These are phyloP conservation scores for Scutellaria galericulata DNA, from an alignment of 257 asterid species.

Conservation along the genomic window DNA sequence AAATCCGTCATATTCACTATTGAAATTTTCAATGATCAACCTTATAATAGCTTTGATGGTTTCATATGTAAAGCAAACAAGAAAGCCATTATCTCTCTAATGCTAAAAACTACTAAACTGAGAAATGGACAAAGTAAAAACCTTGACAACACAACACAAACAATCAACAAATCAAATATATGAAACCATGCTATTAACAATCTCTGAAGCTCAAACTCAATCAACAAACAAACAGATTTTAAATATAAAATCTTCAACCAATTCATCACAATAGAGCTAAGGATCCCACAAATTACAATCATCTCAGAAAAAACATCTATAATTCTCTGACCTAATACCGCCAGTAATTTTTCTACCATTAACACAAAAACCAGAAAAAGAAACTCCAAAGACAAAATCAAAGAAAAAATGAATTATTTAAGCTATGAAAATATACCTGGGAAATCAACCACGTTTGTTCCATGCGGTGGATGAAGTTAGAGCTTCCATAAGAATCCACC, in stretches of 20 bases:
- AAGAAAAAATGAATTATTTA: neutral
- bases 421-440: constrained; percentile 49
- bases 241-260: no score
- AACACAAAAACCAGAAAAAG: no score
- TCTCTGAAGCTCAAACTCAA: no score
- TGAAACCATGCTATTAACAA: neutral
- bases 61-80: neutral
- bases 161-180: neutral
- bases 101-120: neutral
- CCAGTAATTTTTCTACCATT: no score
- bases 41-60: neutral
- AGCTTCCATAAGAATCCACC: constrained; percentile 70
- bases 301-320: neutral
- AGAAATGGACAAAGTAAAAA: neutral
- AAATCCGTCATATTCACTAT: neutral
- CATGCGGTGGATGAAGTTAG: constrained; percentile 66
- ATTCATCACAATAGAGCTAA: neutral
- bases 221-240: no score
- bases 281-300: neutral
- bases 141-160: neutral
- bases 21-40: neutral
- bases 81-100: constrained; percentile 12
- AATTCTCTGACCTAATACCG: no score
- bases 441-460: constrained; percentile 94
- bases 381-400: no score